phyloP scores from a whole-genome alignment of 1,139 yeast genomes.

The Diutina mesorugosa region DNA sequence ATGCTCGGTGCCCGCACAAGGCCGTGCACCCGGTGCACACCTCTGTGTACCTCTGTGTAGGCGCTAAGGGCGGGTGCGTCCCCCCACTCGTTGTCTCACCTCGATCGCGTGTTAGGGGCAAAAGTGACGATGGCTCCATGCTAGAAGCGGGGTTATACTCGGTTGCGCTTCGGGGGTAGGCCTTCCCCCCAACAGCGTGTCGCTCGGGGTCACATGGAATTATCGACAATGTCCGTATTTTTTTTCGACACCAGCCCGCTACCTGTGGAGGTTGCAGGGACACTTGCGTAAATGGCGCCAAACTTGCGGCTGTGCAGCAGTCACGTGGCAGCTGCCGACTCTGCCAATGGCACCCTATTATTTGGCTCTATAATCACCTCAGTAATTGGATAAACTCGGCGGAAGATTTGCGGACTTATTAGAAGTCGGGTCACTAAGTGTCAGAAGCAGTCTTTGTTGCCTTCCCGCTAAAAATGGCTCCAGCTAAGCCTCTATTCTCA shows the following conservation, averaged over 20 bases:
- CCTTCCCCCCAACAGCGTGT: background rate
- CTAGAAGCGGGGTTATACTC: too few species aligned
- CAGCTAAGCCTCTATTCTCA: too few species aligned
- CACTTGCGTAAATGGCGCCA: background rate
- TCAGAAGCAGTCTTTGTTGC: too few species aligned
- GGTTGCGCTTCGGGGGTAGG: too few species aligned
- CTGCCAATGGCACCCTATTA: background rate
- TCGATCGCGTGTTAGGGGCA: too few species aligned
- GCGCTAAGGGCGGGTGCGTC: too few species aligned
- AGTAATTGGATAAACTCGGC: background rate
- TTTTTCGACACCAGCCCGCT: background rate
- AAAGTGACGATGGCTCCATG: too few species aligned
- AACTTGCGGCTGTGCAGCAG: background rate
- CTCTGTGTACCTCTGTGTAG: too few species aligned
- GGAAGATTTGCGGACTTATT: too few species aligned
- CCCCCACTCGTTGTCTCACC: too few species aligned
- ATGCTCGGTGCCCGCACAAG: background rate
- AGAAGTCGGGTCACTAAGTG: too few species aligned
- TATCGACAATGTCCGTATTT: background rate
- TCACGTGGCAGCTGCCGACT: background rate
- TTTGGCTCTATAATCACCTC: background rate
- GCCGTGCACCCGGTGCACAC: background rate
- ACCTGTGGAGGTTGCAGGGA: background rate
- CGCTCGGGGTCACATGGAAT: background rate
- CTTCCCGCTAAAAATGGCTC: too few species aligned